Percentiles rank a stretch among this genome's conserved stretches.
Conservation (phyloP, 2,329 filamentous ascomycete species). For the Parafenestella ontariensis region DNA sequence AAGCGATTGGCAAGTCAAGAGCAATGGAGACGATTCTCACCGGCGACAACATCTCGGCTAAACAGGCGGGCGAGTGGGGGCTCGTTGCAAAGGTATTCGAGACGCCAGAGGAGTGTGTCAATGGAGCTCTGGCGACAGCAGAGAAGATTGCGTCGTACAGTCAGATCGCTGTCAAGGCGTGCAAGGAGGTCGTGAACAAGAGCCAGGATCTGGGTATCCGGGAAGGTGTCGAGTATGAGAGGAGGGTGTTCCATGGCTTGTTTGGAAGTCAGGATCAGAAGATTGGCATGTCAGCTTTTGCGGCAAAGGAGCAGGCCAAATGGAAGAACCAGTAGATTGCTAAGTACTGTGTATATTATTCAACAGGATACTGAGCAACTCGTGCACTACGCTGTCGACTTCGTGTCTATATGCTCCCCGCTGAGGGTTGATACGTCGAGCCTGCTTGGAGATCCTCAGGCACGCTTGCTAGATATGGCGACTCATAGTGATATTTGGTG, state of each 20-base stretch:
- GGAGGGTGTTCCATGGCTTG: slow-evolving; percentile 87
- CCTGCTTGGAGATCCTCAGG: too few relatives aligned
- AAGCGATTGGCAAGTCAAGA: slow-evolving; percentile 60
- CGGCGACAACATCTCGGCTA: slow-evolving; percentile 75
- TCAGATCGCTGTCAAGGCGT: slow-evolving; percentile 83
- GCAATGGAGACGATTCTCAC: slow-evolving; percentile 58
- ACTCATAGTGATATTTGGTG: too few relatives aligned
- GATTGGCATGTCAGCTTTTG: slow-evolving; percentile 93
- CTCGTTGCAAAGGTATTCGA: slow-evolving; percentile 84
- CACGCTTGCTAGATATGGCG: too few relatives aligned
- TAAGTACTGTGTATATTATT: not conserved
- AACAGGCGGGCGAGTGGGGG: slow-evolving; percentile 88
- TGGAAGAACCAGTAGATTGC: slow-evolving; percentile 77
- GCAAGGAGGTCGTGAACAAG: slow-evolving; percentile 99
- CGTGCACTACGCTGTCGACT: not conserved
- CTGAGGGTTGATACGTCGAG: too few relatives aligned
- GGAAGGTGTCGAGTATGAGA: slow-evolving; percentile 94
- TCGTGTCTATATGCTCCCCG: not conserved
- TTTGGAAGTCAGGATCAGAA: slow-evolving; percentile 98
- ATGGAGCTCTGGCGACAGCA: slow-evolving; percentile 80
- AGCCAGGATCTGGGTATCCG: slow-evolving; percentile 87
- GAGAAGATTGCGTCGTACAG: slow-evolving; percentile 89
- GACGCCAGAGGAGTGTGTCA: slow-evolving; percentile 80
- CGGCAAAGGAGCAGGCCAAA: slow-evolving; percentile 89
- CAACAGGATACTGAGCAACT: not conserved